Evolutionary conservation across 2,329 filamentous ascomycete genomes (phyloP), one percentile per base, ranked within the genome.

Genomic region (Lecanosticta acicola): DNA sequence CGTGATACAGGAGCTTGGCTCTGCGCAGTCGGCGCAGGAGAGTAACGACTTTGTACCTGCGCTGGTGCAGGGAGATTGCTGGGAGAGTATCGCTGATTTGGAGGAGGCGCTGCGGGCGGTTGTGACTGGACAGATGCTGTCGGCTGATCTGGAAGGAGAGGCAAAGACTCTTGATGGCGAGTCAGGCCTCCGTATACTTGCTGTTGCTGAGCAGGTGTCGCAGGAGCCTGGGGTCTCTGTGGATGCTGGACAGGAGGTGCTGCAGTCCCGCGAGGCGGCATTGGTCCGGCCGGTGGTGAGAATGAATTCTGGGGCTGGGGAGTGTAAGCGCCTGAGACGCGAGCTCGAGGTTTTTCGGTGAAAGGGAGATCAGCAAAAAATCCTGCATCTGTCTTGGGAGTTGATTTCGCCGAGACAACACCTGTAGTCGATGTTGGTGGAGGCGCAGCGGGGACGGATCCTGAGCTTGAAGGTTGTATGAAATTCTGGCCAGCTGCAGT

Each of bases 291-390:
- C n/a, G 53, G 32, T 14, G 49, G 47, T 9, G 47, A 46, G 16
- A 49, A 39, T 13, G 40, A 39, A 26, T 46, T 40, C 19, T 49
- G 51, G 13, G 48, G 40, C 39, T 58, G 57, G 24, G 59, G 59
- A 2, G 59, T 58, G 39, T 62, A 62, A 17, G 50, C 47, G 13
- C 57, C 56, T 14, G 55, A 56, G 9, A 54, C 59, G 24, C 60
- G 56, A 16, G 54, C 49, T 21, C 64, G 66, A 13, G 70, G 65
- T 49, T 72, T 73, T 0, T 66, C 56, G 0, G 65, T 62, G 9
- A 73, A 55, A 16, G 72, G 72, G 3, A 76, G 58, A 47, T 76
- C 73, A 16, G 66, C 72, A 44, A 76, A 75, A 58, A 76, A 75
- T 9, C 69, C 70, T 45, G 54, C 66, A 3, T 62, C 65, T 51